Evolutionary conservation across 768 basidiomycete genomes (phyloP), one percentile per base, ranked within the genome.

Genomic region (Phlegmacium glaucopus): DNA sequence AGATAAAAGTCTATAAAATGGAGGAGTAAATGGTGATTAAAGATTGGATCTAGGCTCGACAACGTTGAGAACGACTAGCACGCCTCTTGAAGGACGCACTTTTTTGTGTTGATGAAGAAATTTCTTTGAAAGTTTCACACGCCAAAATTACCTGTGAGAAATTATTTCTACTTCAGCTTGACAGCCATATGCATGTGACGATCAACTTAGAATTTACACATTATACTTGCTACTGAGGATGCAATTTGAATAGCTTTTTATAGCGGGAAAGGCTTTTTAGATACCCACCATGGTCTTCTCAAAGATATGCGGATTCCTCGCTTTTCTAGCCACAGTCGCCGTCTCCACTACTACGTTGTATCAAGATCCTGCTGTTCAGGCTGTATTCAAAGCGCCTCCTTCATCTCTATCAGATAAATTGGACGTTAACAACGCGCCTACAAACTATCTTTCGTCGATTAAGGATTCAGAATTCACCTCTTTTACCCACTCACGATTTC

Each of bases 401-500:
- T n/a, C 8, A 32, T 8, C 30, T 32, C 30, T 8, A 32, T 32
- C 32, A 34, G 32, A 10, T n/a, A n/a, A 3, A 22, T 22, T 22
- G 5, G 22, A 22, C 17, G 25, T 30, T 43, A 17, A 30, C 37
- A 53, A 51, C 37, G 42, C 53, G 3, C 42, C 56, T 43, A 25
- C 48, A 44, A 44, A 50, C 22, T 63, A 65, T 35, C 51, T 71
- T 26, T 66, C 64, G 8, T 57, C 61, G 27, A 32, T 71, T 30
- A 44, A 53, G 26, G 57, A 59, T 25, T 56, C 54, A 48, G 61
- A 56, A 4, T 61, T 72, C 48, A 70, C 72, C 2, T 51, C 68
- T 8, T 57, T 78, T 28, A 64, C 69, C 7, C 78, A 79, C 57
- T 70, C 81, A 4, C 64, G 61, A 6, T 81, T 80, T 50, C 80